A percentile compares a stretch with the other conserved stretches of the same genome.
These are phyloP conservation scores for Vickermania spadyakhi DNA, from an alignment of 208 protist species.

Conservation along the genomic window DNA sequence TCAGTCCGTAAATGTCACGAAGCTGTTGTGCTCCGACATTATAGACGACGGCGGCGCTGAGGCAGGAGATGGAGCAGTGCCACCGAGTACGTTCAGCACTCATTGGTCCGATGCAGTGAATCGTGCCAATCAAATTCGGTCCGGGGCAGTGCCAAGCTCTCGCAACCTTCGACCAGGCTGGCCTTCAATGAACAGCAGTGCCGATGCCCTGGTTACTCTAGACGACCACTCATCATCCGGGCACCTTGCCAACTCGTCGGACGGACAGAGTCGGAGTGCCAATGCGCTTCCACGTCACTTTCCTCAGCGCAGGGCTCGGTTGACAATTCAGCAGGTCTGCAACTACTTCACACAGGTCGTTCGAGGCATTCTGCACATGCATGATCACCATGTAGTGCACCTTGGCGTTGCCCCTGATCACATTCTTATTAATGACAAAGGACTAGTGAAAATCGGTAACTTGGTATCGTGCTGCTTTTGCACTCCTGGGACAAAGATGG, in stretches of 20 bases:
- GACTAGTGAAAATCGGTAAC: constrained; percentile 57
- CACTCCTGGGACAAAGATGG: constrained; percentile 25
- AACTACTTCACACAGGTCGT: constrained; percentile 63
- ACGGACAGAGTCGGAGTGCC: not conserved
- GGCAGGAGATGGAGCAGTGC: not conserved
- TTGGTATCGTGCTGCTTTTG: constrained; percentile 63
- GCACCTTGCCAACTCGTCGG: not conserved
- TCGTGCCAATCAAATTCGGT: not conserved
- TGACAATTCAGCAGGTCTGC: constrained; percentile 10
- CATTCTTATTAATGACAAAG: constrained; percentile 58
- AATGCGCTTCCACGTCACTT: not conserved
- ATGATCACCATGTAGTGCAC: constrained; percentile 63
- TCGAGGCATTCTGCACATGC: constrained; percentile 60
- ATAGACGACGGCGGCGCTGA: constrained; percentile 7
- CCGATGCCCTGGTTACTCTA: not conserved
- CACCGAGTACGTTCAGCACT: not conserved
- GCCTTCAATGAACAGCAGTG: not conserved
- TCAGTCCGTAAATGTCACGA: constrained; percentile 51
- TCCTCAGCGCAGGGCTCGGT: not conserved
- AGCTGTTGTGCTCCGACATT: constrained; percentile 36
- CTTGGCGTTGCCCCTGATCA: constrained; percentile 79
- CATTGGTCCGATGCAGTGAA: not conserved
- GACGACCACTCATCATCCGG: not conserved
- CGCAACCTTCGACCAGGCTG: not conserved
- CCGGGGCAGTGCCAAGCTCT: not conserved